Conservation (phyloP, 495 filamentous ascomycete genomes). For the Penicillium angulare region DNA sequence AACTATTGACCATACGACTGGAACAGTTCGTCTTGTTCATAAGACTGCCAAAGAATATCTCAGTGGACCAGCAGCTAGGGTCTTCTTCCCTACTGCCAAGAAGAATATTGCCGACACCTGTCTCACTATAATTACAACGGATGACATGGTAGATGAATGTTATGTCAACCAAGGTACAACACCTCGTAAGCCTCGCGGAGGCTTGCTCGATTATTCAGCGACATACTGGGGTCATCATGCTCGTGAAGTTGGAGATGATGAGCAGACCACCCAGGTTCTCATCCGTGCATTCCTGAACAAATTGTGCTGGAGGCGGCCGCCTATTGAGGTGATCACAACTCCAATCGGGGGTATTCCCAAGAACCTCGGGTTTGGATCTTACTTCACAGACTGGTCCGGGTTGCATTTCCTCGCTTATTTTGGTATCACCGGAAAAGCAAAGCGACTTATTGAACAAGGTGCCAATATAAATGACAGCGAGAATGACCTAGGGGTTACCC, state of each 20-base stretch:
- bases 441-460: constrained; percentile 30
- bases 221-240: constrained; percentile 35
- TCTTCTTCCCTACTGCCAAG: constrained; percentile 32
- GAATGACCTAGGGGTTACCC: constrained; percentile 20
- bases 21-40: constrained; percentile 30
- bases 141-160: constrained; percentile 38
- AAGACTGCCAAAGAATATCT: constrained; percentile 36
- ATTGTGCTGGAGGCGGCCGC: constrained; percentile 32
- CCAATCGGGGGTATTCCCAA: constrained; percentile 20
- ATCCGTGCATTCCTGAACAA: constrained; percentile 36
- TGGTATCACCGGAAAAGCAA: constrained; percentile 13
- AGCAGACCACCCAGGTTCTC: constrained; percentile 31
- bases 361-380: constrained; percentile 27
- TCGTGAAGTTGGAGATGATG: constrained; percentile 25
- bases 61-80: constrained; percentile 24
- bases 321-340: no score
- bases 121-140: constrained; percentile 22
- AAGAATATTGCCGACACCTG: constrained; percentile 34
- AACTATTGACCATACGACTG: constrained; percentile 22
- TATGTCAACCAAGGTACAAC: constrained; percentile 17
- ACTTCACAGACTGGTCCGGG: constrained; percentile 26
- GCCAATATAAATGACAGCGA: constrained; percentile 23
- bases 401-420: constrained; percentile 7
- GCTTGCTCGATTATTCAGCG: constrained; percentile 27
- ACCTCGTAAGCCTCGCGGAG: constrained; percentile 3